phyloP scores from a whole-genome alignment of 371 early-diverging fungal genomes.

The Mucor sp. region DNA sequence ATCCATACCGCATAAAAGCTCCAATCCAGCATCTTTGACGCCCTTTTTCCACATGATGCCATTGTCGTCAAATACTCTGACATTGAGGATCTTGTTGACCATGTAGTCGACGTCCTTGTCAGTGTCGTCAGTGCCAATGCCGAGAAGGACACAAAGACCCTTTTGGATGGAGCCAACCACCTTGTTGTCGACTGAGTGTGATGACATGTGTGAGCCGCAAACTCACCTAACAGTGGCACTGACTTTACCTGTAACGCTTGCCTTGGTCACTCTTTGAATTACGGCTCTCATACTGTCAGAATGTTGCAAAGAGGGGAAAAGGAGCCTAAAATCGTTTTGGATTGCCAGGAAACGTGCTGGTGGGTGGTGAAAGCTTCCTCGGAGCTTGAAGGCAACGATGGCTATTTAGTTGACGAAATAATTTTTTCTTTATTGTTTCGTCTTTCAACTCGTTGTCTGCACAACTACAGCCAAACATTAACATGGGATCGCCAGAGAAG shows the following conservation, averaged over 20 bases:
- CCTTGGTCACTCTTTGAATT: slow-evolving; percentile 40
- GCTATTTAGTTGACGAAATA: neutral
- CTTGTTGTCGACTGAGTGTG: slow-evolving; percentile 56
- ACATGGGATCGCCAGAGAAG: slow-evolving; percentile 8
- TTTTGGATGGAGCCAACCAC: slow-evolving; percentile 72
- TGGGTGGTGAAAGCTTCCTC: neutral
- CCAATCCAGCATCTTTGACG: slow-evolving; percentile 69
- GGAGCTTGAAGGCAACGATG: neutral
- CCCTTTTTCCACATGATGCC: slow-evolving; percentile 75
- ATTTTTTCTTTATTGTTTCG: neutral
- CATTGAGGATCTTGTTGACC: slow-evolving; percentile 70
- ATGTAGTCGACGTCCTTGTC: slow-evolving; percentile 75
- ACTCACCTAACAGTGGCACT: too few species aligned
- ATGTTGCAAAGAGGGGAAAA: neutral
- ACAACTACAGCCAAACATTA: neutral
- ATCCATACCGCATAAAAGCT: slow-evolving; percentile 70
- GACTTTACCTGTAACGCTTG: slow-evolving; percentile 34
- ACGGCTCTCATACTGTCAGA: slow-evolving; percentile 33
- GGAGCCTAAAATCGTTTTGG: neutral
- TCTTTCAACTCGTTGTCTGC: neutral
- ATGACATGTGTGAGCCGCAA: neutral
- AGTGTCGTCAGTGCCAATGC: slow-evolving; percentile 74
- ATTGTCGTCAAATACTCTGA: slow-evolving; percentile 75
- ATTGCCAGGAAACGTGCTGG: neutral
- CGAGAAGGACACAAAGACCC: slow-evolving; percentile 79